phyloP scores from a whole-genome alignment of 805 yeast genomes.

The Saccharomycodes ludwigii region DNA sequence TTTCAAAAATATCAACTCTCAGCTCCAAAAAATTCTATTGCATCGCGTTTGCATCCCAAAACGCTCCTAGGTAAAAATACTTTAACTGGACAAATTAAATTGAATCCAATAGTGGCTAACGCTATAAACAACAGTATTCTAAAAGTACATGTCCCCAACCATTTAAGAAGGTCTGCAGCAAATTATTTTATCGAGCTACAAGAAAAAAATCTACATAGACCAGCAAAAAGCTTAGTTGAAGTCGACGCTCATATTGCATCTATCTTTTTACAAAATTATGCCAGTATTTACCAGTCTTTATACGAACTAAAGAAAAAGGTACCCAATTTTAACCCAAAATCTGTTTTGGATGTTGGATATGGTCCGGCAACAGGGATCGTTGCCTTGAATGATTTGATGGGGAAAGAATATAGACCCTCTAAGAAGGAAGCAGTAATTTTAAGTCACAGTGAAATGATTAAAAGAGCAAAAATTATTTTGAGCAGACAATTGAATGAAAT shows the following conservation, averaged over 20 bases:
- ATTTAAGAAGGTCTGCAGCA: conserved; percentile 51
- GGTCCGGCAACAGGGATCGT: conserved; percentile 92
- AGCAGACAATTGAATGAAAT: conserved; percentile 53
- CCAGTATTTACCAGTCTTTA: conserved; percentile 52
- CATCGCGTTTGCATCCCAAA: background rate
- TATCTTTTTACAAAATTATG: conserved; percentile 70
- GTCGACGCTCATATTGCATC: conserved; percentile 77
- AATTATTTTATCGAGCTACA: conserved; percentile 37
- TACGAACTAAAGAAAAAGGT: conserved; percentile 49
- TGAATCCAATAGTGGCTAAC: conserved; percentile 47
- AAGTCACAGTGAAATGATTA: conserved; percentile 64
- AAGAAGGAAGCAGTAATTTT: conserved; percentile 60
- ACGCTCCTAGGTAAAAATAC: conserved; percentile 8
- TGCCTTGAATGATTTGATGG: conserved; percentile 77
- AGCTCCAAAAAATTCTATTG: too few relatives aligned
- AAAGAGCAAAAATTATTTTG: conserved; percentile 64
- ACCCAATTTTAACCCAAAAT: conserved; percentile 49
- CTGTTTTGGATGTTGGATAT: conserved; percentile 66
- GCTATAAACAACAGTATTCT: conserved; percentile 55
- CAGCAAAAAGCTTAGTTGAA: conserved; percentile 34
- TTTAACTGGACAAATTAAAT: conserved; percentile 31
- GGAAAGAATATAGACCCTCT: conserved; percentile 45
- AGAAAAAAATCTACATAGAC: conserved; percentile 41
- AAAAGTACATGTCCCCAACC: conserved; percentile 47
- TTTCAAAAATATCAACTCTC: too few relatives aligned